Conservation (phyloP, 148 eudicot species). For the Persicaria tinctoria region DNA sequence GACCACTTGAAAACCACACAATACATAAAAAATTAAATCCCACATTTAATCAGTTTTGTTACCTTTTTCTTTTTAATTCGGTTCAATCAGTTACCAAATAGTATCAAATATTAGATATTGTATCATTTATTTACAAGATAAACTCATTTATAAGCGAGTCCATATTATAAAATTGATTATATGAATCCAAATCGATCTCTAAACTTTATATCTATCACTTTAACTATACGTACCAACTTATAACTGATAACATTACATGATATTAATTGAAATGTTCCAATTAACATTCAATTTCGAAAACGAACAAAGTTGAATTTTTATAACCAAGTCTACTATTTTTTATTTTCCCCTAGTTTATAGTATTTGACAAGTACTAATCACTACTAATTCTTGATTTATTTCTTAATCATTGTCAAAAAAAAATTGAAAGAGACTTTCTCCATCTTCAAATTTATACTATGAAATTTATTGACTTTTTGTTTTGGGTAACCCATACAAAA, state of each 20-base stretch:
- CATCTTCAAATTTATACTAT: background rate
- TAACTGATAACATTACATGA: too few species aligned
- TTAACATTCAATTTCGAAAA: background rate
- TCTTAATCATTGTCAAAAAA: background rate
- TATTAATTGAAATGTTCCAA: background rate
- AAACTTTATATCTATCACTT: too few species aligned
- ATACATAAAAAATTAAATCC: background rate
- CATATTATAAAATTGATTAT: too few species aligned
- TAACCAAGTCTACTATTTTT: background rate
- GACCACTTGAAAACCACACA: slow-evolving; percentile 2
- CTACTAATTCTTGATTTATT: background rate
- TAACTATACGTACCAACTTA: too few species aligned
- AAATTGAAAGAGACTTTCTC: background rate
- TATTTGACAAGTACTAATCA: background rate
- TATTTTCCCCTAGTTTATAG: background rate
- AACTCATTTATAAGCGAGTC: too few species aligned
- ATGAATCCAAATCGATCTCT: too few species aligned
- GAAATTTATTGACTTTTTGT: background rate
- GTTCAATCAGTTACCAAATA: too few species aligned
- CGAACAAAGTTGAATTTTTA: background rate
- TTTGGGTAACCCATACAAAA: background rate
- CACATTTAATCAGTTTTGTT: background rate
- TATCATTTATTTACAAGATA: too few species aligned
- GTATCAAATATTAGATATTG: too few species aligned
- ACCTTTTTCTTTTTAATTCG: too few species aligned